Evolutionary conservation across 305 asterid species (phyloP).

Genomic region (Solanum aculeatissimum): DNA sequence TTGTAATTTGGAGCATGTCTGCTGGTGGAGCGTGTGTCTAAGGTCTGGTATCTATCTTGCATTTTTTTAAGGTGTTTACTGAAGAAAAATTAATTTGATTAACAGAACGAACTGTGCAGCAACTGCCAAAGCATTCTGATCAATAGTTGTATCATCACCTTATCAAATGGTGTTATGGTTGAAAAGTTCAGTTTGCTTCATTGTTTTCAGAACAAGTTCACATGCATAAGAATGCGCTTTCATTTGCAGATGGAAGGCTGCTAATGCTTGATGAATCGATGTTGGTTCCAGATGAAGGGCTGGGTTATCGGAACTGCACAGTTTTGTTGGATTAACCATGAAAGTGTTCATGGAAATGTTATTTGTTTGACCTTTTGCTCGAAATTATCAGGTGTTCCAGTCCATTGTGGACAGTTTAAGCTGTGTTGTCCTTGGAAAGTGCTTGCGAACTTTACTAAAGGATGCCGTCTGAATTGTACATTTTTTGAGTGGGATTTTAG

Average conservation of each 20-base stretch:
- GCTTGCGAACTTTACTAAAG: not conserved
- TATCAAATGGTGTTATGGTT: not conserved
- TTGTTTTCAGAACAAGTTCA: not conserved
- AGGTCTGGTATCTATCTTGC: not conserved
- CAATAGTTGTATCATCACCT: not conserved
- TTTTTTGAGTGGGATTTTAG: not conserved
- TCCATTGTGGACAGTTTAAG: not conserved
- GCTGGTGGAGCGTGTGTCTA: not conserved
- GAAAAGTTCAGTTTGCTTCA: not conserved
- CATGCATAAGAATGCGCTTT: not conserved
- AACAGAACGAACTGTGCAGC: not conserved
- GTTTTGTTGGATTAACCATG: not conserved
- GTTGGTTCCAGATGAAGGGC: not conserved
- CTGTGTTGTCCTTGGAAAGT: not conserved
- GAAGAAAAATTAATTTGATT: not conserved
- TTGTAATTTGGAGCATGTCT: not conserved
- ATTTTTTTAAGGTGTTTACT: not conserved
- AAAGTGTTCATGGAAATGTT: not conserved
- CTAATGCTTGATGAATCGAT: not conserved
- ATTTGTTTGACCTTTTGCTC: not conserved
- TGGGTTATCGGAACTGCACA: not conserved
- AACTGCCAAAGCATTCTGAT: not conserved
- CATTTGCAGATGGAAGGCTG: not conserved
- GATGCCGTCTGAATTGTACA: not conserved
- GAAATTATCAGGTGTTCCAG: not conserved